These are phyloP conservation scores for Haplosporangium sp. DNA, from an alignment of 371 early-diverging fungal species.

Conservation along the genomic window DNA sequence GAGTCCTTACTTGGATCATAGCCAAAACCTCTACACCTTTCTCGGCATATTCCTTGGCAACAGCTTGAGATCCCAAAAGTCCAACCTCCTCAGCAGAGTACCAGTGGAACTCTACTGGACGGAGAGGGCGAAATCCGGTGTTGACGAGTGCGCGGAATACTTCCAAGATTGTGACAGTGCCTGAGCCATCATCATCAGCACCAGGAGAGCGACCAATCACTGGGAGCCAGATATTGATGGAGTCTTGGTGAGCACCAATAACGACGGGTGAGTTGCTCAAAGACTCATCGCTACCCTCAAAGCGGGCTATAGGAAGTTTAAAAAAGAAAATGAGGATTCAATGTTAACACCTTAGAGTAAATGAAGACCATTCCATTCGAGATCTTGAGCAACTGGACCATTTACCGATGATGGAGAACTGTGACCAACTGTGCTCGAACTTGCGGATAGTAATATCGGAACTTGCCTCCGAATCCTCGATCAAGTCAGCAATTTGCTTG, in stretches of 20 bases:
- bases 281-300: conserved; percentile 69
- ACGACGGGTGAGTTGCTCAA: conserved; percentile 78
- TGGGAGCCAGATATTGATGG: conserved; percentile 89
- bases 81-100: conserved; percentile 92
- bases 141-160: conserved; percentile 81
- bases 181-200: conserved; percentile 92
- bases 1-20: conserved; percentile 72
- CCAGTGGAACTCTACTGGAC: conserved; percentile 97
- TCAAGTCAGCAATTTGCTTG: conserved; percentile 67
- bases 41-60: conserved; percentile 77
- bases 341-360: too few relatives aligned
- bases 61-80: conserved; percentile 90
- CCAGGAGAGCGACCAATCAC: conserved; percentile 59
- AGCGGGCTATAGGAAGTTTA: conserved; percentile 57
- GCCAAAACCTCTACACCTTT: conserved; percentile 74
- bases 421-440: conserved; percentile 79
- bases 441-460: conserved; percentile 75
- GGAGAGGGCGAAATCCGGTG: conserved; percentile 78
- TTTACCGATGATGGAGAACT: conserved; percentile 68
- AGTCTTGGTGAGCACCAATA: conserved; percentile 93
- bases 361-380: too few relatives aligned
- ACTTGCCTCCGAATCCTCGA: conserved; percentile 48
- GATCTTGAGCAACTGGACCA: not conserved
- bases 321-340: too few relatives aligned
- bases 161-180: conserved; percentile 90